Evolutionary conservation across 1,139 yeast genomes (phyloP).

Genomic region (Sugiyamaella paludigena): DNA sequence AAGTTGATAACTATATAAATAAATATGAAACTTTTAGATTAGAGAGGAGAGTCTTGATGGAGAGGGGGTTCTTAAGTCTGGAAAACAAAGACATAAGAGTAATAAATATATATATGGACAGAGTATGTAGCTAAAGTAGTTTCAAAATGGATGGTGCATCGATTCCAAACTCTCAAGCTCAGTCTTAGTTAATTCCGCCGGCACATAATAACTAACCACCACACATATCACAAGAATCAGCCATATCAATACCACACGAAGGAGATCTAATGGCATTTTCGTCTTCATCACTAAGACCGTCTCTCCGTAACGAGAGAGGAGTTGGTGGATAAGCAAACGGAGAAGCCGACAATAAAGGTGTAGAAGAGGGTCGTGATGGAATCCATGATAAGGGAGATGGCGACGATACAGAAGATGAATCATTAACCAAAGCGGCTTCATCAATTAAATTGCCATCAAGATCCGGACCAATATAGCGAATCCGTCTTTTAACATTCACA

Average conservation of each 20-base stretch:
- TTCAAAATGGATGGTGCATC: too few relatives aligned
- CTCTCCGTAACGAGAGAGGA: slow-evolving; percentile 1
- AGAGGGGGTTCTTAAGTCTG: too few relatives aligned
- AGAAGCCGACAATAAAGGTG: slow-evolving; percentile 23
- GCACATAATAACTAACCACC: slow-evolving; percentile 54
- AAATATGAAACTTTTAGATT: too few relatives aligned
- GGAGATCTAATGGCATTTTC: not conserved
- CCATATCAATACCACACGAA: slow-evolving; percentile 1
- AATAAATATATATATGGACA: too few relatives aligned
- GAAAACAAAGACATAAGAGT: too few relatives aligned
- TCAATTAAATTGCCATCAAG: not conserved
- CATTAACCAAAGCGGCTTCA: not conserved
- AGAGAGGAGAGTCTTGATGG: too few relatives aligned
- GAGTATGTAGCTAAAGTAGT: too few relatives aligned
- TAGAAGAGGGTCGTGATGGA: slow-evolving; percentile 15
- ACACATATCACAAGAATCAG: slow-evolving; percentile 83
- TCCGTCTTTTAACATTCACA: slow-evolving; percentile 1
- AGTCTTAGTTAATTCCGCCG: too few relatives aligned
- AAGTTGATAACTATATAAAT: too few relatives aligned
- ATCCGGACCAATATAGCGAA: slow-evolving; percentile 7
- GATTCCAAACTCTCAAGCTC: too few relatives aligned
- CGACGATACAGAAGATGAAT: not conserved
- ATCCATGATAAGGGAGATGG: slow-evolving; percentile 1
- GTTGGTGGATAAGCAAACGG: slow-evolving; percentile 24
- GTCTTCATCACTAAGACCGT: not conserved